Base-by-base conservation (phyloP, 2,329 filamentous ascomycete genomes). In the Aspergillus arachidicola region DNA sequence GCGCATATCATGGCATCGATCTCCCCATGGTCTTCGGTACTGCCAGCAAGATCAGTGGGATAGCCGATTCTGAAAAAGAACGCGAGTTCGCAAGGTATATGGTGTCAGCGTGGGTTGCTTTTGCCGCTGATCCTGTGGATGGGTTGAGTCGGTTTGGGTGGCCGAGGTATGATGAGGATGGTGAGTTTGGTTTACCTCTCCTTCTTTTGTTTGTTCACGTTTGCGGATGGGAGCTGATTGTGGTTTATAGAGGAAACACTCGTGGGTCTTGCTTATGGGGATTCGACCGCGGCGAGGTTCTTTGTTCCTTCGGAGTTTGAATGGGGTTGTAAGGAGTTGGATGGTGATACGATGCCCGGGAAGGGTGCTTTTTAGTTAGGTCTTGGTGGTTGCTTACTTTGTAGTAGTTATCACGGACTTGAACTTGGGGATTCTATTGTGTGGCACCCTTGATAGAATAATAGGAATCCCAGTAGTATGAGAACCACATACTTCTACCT, bases 71-170 rank as follows among this genome's bases (percentile, higher is more conserved):
- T 0, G 57, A 61, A 0, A 64, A 69, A 0, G 78, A 83, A 66
- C 67, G 64, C 12, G 34, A 67, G 21, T 69, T 81, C 3, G 78
- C 76, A 1, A 62, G 59, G 43, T 64, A 76, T 5, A 79, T 83
- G 76, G 79, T 80, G 59, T 66, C 68, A 0, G 79, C 79, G 0
- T 83, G 81, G 81, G 75, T 69, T 16, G 69, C 74, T 0, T 84
- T 84, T 51, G 73, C 74, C 11, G 14, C 12, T 5, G 34, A 36
- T 36, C 34, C 34, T 61, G 36, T 55, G 0, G 53, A 69, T 2
- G 81, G 81, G 0, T 60, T 83, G 46, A 64, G 59, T n/a, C 61
- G 66, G 57, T 59, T 79, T 32, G 78, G 77, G 0, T 82, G 79
- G 79, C 79, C 79, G 4, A 43, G 21, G 57, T 82, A 75, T 55